phyloP scores from a whole-genome alignment of 345 rosid genomes.

The Garcia nutans region DNA sequence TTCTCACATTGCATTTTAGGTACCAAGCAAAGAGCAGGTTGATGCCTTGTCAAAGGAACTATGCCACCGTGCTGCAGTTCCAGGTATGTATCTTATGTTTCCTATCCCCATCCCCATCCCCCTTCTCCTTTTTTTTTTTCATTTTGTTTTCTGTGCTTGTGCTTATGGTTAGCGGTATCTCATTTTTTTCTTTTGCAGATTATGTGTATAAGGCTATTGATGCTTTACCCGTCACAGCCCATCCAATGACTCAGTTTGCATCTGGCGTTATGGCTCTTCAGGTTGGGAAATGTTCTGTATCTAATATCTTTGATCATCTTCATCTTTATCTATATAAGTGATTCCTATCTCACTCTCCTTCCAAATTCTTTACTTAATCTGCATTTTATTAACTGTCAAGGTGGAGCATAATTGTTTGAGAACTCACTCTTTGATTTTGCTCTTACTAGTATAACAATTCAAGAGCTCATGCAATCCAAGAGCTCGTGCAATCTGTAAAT shows the following conservation, averaged over 20 bases:
- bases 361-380: background rate
- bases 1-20: constrained; percentile 33
- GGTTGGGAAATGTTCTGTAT: constrained; percentile 43
- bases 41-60: constrained; percentile 80
- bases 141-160: constrained; percentile 6
- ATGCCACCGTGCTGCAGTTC: constrained; percentile 75
- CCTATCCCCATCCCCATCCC: too few species aligned
- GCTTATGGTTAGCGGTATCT: constrained; percentile 9
- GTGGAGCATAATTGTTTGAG: constrained; percentile 4
- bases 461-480: background rate
- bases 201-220: constrained; percentile 88
- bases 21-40: constrained; percentile 84
- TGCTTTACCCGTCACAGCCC: constrained; percentile 83
- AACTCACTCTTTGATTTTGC: constrained; percentile 1
- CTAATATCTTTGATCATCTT: background rate
- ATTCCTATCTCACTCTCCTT: background rate
- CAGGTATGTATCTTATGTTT: constrained; percentile 53
- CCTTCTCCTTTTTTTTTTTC: too few species aligned
- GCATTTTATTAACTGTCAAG: background rate
- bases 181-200: constrained; percentile 46
- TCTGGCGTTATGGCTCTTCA: constrained; percentile 99
- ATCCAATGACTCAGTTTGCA: constrained; percentile 97
- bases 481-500: background rate
- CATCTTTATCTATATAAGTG: background rate
- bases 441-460: background rate